A percentile compares a stretch with the other conserved stretches of the same genome.
Evolutionary conservation across 106 monocot genomes (phyloP).

Genomic region (Ottelia alismoides): DNA sequence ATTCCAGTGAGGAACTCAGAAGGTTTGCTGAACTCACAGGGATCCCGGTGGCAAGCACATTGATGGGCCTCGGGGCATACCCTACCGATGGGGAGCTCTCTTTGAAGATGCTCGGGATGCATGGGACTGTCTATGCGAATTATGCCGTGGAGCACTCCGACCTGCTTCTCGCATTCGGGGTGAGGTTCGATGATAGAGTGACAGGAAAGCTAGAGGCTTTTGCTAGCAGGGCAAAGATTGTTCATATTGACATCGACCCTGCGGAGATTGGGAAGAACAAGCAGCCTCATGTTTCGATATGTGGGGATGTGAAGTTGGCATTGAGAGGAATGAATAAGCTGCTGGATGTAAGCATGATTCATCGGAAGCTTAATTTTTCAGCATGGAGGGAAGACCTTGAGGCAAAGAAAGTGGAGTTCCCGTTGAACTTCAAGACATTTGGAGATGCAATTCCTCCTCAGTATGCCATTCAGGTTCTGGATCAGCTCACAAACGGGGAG

Average conservation of each 20-base stretch:
- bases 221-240: slow-evolving; percentile 81
- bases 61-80: slow-evolving; percentile 79
- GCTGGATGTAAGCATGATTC: slow-evolving; percentile 14
- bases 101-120: slow-evolving; percentile 85
- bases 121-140: slow-evolving; percentile 88
- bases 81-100: slow-evolving; percentile 40
- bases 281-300: slow-evolving; percentile 80
- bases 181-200: slow-evolving; percentile 85
- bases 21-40: slow-evolving; percentile 60
- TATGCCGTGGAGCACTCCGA: slow-evolving; percentile 72
- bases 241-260: slow-evolving; percentile 89
- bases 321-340: slow-evolving; percentile 47
- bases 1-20: slow-evolving; percentile 44
- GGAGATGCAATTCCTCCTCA: slow-evolving; percentile 67
- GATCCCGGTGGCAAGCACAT: slow-evolving; percentile 71
- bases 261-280: slow-evolving; percentile 98
- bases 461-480: slow-evolving; percentile 62
- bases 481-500: slow-evolving; percentile 70
- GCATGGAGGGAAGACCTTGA: slow-evolving; percentile 63
- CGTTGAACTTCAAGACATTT: slow-evolving; percentile 62
- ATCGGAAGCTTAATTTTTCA: slow-evolving; percentile 39
- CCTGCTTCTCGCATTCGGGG: slow-evolving; percentile 79
- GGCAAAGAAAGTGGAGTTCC: slow-evolving; percentile 42
- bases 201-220: slow-evolving; percentile 87
- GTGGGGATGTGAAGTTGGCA: slow-evolving; percentile 62